phyloP scores from a whole-genome alignment of 2,329 filamentous ascomycete genomes.

The Colletotrichum agaves region DNA sequence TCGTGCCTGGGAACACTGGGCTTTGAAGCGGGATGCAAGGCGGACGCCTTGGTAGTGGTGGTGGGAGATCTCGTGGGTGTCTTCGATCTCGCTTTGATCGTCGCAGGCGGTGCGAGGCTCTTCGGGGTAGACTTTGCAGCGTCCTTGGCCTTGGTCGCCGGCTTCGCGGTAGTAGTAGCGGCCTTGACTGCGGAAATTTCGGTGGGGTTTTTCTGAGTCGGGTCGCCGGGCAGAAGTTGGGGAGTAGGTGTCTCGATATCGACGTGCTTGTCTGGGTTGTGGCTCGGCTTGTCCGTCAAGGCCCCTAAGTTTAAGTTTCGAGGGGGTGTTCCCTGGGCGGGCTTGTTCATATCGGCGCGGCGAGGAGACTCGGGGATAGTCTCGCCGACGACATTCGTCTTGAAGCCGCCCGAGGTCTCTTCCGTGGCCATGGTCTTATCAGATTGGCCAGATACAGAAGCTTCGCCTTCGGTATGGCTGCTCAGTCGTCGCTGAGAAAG shows the following conservation, averaged over 20 bases:
- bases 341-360: constrained; percentile 41
- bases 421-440: constrained; percentile 34
- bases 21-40: constrained; percentile 47
- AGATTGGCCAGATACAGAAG: constrained; percentile 37
- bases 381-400: constrained; percentile 50
- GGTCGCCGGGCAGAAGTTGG: constrained; percentile 45
- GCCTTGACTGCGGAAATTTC: constrained; percentile 39
- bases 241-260: constrained; percentile 51
- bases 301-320: constrained; percentile 34
- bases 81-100: constrained; percentile 45
- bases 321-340: constrained; percentile 40
- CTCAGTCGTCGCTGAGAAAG: constrained; percentile 50
- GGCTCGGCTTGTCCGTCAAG: constrained; percentile 48
- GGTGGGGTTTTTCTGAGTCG: constrained; percentile 36
- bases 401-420: constrained; percentile 48
- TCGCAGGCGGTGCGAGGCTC: constrained; percentile 40
- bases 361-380: constrained; percentile 56
- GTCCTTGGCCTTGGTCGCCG: constrained; percentile 35
- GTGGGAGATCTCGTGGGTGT: constrained; percentile 50
- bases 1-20: constrained; percentile 39
- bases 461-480: constrained; percentile 50
- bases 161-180: constrained; percentile 42
- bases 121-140: constrained; percentile 45
- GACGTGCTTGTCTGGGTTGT: constrained; percentile 54
- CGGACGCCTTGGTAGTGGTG: constrained; percentile 50